phyloP scores from a whole-genome alignment of 169 alveolate genomes.

The Toxoplasma gondii region DNA sequence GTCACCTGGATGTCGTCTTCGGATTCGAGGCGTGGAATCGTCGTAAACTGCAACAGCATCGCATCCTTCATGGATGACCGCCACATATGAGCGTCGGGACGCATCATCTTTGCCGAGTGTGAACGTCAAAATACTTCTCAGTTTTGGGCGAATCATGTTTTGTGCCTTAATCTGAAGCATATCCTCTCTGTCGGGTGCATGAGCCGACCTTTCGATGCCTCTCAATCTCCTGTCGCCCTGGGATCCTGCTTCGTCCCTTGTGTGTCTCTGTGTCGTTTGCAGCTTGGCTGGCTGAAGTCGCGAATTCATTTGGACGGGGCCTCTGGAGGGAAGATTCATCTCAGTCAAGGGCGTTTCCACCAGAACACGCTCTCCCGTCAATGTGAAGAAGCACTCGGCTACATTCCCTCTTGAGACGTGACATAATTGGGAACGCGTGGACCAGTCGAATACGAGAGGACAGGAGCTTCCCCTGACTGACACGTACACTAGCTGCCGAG shows the following conservation, averaged over 20 bases:
- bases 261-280: not conserved
- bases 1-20: not conserved
- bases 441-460: not conserved
- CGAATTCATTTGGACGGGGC: not conserved
- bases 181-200: not conserved
- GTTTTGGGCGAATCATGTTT: not conserved
- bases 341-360: not conserved
- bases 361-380: not conserved
- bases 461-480: conserved; percentile 3
- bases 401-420: not conserved
- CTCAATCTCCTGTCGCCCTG: not conserved
- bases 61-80: conserved; percentile 10
- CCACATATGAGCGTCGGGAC: not conserved
- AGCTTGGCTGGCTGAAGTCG: not conserved
- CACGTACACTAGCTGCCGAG: not conserved
- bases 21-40: not conserved
- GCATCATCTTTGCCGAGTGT: not conserved
- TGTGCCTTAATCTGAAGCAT: not conserved
- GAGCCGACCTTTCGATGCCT: not conserved
- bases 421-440: not conserved
- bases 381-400: not conserved
- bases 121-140: not conserved
- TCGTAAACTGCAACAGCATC: not conserved
- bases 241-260: not conserved
- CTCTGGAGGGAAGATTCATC: not conserved